These are phyloP conservation scores for Pyrus betulifolia DNA, from an alignment of 306 rosid genomes.

Conservation along the genomic window DNA sequence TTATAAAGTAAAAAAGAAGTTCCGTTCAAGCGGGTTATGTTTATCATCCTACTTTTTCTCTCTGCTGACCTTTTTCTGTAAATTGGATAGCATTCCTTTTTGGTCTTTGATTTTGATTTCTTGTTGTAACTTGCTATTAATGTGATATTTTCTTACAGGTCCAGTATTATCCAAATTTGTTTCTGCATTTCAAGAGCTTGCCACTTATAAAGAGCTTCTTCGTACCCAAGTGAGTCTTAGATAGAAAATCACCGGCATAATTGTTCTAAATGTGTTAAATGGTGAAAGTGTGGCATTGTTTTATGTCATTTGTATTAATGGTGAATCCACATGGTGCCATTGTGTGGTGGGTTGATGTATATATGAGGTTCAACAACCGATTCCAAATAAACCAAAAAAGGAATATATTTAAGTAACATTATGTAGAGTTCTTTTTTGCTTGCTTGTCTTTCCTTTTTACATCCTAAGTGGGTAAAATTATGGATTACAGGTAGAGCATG, in stretches of 20 bases:
- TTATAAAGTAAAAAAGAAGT: not conserved
- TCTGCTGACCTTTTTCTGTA: not conserved
- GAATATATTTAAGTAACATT: not conserved
- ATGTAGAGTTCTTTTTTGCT: not conserved
- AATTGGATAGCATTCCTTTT: not conserved
- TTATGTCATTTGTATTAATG: not conserved
- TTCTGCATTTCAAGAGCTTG: slow-evolving; percentile 68
- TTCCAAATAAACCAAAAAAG: not conserved
- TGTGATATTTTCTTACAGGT: slow-evolving; percentile 48
- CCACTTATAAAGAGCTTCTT: slow-evolving; percentile 89
- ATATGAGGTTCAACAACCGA: not conserved
- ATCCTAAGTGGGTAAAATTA: slow-evolving; percentile 11
- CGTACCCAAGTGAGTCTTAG: slow-evolving; percentile 77
- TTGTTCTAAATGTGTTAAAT: not conserved
- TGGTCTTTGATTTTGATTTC: not conserved
- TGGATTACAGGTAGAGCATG: slow-evolving; percentile 82
- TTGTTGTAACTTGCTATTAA: slow-evolving; percentile 16
- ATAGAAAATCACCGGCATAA: not conserved
- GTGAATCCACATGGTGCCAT: not conserved
- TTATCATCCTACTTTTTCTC: not conserved
- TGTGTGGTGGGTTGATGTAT: not conserved
- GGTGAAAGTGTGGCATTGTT: not conserved
- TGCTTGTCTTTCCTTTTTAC: not conserved
- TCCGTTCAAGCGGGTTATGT: not conserved
- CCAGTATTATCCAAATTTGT: slow-evolving; percentile 85